Percentiles rank a stretch among this genome's conserved stretches.
phyloP scores from a whole-genome alignment of 1,139 yeast species.

The Zygotorulaspora mrakii region DNA sequence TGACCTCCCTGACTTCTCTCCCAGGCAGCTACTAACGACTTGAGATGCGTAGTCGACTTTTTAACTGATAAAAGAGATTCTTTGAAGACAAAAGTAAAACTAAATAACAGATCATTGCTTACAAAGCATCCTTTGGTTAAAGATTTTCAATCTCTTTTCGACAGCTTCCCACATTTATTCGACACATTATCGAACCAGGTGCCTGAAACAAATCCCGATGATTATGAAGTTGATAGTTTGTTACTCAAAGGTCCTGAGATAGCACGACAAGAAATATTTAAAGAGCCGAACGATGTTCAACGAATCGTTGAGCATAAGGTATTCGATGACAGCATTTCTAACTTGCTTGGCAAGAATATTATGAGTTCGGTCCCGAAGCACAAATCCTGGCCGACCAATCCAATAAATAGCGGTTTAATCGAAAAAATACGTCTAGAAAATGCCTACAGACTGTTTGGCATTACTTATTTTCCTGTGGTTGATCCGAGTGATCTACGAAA shows the following conservation, averaged over 20 bases:
- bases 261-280: too few species aligned
- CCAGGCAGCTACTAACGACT: constrained; percentile 4
- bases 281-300: too few species aligned
- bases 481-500: constrained; percentile 36
- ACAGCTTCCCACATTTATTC: constrained; percentile 25
- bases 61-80: constrained; percentile 17
- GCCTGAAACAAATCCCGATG: neutral
- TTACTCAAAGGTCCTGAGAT: neutral
- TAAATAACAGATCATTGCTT: constrained; percentile 7
- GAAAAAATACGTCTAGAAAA: constrained; percentile 39
- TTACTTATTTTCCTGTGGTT: constrained; percentile 45
- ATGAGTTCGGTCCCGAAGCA: constrained; percentile 29
- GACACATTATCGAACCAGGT: constrained; percentile 14
- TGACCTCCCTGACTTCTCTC: neutral
- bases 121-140: constrained; percentile 16
- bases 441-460: constrained; percentile 43
- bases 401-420: constrained; percentile 12
- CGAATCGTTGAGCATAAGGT: constrained; percentile 34
- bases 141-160: constrained; percentile 24
- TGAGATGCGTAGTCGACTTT: constrained; percentile 10
- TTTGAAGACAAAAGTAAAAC: constrained; percentile 6
- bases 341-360: constrained; percentile 29
- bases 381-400: constrained; percentile 7
- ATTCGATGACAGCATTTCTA: constrained; percentile 37
- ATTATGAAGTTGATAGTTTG: neutral